Evolutionary conservation across 768 basidiomycete species (phyloP).

Genomic region (Podaxis pistillaris): DNA sequence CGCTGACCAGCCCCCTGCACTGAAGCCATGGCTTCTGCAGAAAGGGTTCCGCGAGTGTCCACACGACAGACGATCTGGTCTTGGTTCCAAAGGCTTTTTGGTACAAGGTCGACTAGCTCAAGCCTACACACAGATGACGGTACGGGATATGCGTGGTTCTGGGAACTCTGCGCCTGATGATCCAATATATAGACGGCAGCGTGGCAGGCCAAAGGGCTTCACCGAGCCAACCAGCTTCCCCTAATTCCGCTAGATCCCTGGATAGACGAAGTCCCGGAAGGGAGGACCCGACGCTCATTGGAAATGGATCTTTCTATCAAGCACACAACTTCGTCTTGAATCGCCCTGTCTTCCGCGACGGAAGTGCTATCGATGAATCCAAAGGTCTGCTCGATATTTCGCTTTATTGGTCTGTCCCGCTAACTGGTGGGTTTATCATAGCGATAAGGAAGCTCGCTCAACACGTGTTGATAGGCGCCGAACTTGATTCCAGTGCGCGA

Average conservation of each 20-base stretch:
- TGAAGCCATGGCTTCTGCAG: too few relatives aligned
- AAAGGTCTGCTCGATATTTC: background rate
- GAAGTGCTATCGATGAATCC: background rate
- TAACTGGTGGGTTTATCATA: background rate
- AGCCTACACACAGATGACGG: too few relatives aligned
- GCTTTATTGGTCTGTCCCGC: background rate
- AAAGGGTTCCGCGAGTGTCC: too few relatives aligned
- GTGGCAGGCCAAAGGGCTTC: background rate
- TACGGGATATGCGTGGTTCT: too few relatives aligned
- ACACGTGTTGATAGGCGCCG: background rate
- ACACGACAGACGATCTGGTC: too few relatives aligned
- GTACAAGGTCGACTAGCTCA: too few relatives aligned
- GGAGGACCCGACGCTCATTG: background rate
- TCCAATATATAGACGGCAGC: background rate
- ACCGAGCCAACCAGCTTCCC: background rate
- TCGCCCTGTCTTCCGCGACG: background rate
- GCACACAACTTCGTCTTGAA: background rate
- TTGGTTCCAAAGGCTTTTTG: too few relatives aligned
- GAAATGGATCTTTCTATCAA: background rate
- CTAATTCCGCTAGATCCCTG: background rate
- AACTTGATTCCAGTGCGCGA: constrained; percentile 19
- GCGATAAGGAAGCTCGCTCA: background rate
- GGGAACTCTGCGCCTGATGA: too few relatives aligned
- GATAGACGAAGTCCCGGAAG: background rate
- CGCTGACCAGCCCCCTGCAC: too few relatives aligned